phyloP scores from a whole-genome alignment of 371 early-diverging fungal genomes.

The Rhizopus sp. region DNA sequence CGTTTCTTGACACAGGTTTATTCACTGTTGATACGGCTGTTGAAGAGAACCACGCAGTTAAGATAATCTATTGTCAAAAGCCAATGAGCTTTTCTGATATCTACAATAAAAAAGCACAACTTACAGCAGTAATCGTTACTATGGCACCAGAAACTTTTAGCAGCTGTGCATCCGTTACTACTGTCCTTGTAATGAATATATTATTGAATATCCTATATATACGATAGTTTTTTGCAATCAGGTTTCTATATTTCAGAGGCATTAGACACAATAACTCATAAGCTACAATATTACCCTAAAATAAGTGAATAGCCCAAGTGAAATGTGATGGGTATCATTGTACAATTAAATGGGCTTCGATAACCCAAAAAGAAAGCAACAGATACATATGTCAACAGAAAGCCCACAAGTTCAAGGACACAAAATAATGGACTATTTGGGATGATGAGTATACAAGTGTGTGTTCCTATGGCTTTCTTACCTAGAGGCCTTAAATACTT shows the following conservation, averaged over 20 bases:
- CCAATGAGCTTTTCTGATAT: not conserved
- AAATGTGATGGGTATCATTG: constrained; percentile 45
- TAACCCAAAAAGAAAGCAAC: constrained; percentile 34
- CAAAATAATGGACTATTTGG: constrained; percentile 53
- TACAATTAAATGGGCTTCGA: constrained; percentile 37
- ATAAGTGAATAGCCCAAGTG: constrained; percentile 46
- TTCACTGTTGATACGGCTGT: constrained; percentile 28
- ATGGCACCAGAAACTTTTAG: constrained; percentile 57
- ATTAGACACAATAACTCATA: constrained; percentile 4
- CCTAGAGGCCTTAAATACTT: constrained; percentile 60
- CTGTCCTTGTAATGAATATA: constrained; percentile 60
- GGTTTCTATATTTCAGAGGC: constrained; percentile 28
- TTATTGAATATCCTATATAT: constrained; percentile 65
- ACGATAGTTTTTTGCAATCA: constrained; percentile 61
- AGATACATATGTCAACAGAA: constrained; percentile 42
- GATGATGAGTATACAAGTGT: not conserved
- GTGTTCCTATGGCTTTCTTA: constrained; percentile 10
- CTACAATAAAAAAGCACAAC: not conserved
- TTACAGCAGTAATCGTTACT: constrained; percentile 49
- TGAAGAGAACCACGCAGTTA: constrained; percentile 45
- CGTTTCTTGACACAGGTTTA: constrained; percentile 36
- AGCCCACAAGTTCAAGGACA: constrained; percentile 51
- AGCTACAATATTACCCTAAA: constrained; percentile 34
- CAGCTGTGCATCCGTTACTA: constrained; percentile 54
- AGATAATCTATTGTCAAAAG: constrained; percentile 30